Percentiles rank a stretch among this genome's conserved stretches.
phyloP scores from a whole-genome alignment of 495 filamentous ascomycete species.

The Neurospora hispaniola region DNA sequence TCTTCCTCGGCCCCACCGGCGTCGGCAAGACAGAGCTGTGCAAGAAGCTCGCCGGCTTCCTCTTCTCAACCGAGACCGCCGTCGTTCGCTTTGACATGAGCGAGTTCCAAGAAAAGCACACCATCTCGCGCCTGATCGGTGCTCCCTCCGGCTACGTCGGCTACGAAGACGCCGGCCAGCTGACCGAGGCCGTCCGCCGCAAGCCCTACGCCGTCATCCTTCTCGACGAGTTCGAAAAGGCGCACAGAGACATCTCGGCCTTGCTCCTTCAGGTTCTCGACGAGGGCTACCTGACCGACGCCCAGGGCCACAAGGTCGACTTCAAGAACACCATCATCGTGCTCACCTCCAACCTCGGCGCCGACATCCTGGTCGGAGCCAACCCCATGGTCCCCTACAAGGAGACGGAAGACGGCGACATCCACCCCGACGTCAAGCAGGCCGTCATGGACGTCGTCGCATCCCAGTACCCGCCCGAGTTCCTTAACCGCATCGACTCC shows the following conservation, averaged over 20 bases:
- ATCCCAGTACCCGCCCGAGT: constrained; percentile 73
- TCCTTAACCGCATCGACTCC: constrained; percentile 91
- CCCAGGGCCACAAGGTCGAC: constrained; percentile 92
- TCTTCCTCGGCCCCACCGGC: constrained; percentile 94
- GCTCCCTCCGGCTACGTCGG: constrained; percentile 90
- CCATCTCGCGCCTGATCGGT: constrained; percentile 84
- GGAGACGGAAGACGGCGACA: constrained; percentile 49
- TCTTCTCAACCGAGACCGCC: constrained; percentile 84
- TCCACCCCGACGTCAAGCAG: constrained; percentile 57
- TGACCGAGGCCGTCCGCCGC: constrained; percentile 88
- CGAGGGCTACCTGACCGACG: constrained; percentile 90
- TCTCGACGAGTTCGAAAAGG: constrained; percentile 97
- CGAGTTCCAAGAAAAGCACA: constrained; percentile 97
- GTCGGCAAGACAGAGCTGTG: constrained; percentile 96
- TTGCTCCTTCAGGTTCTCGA: constrained; percentile 93
- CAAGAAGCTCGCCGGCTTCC: constrained; percentile 87
- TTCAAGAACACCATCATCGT: constrained; percentile 96
- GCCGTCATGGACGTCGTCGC: constrained; percentile 87
- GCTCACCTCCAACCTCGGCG: constrained; percentile 85
- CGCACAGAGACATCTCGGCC: constrained; percentile 87
- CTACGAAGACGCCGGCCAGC: constrained; percentile 93
- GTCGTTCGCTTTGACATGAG: constrained; percentile 91
- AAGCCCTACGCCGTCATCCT: constrained; percentile 94
- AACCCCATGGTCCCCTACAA: constrained; percentile 47
- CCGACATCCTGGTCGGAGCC: constrained; percentile 56